Percentiles rank a stretch among this genome's conserved stretches.
Conservation (phyloP, 179 eudicot genomes). For the Actinidia arguta region DNA sequence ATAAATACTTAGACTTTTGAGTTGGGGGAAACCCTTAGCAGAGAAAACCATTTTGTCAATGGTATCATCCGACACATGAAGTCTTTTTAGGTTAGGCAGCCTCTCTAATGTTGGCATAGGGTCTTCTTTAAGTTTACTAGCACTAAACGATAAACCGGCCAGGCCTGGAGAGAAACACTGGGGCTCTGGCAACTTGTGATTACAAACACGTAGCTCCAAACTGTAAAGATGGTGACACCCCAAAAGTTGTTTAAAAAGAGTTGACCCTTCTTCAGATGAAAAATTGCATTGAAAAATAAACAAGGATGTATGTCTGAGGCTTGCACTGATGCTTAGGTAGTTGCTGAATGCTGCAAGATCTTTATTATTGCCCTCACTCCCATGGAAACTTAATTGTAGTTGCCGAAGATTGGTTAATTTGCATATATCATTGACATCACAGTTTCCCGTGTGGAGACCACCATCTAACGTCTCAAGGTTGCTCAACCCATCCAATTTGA, state of each 20-base stretch:
- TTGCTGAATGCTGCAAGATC: background rate
- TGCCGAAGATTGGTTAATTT: constrained; percentile 21
- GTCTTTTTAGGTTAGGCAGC: constrained; percentile 28
- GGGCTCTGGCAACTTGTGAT: background rate
- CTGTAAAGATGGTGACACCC: background rate
- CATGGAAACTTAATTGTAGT: too few relatives aligned
- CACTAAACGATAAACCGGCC: background rate
- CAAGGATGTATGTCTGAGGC: background rate
- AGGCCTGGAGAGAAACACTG: constrained; percentile 15
- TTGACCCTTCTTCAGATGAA: background rate
- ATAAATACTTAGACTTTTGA: constrained; percentile 23
- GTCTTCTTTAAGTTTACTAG: constrained; percentile 9
- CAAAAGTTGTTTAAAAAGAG: constrained; percentile 7
- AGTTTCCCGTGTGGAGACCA: background rate
- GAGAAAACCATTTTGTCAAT: constrained; percentile 20
- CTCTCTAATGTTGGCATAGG: constrained; percentile 31
- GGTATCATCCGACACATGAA: background rate
- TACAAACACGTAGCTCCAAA: background rate
- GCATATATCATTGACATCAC: constrained; percentile 7
- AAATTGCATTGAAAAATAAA: background rate
- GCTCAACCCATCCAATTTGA: constrained; percentile 21
- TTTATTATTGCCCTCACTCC: too few relatives aligned
- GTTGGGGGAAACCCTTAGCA: constrained; percentile 33
- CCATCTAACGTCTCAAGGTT: constrained; percentile 28
- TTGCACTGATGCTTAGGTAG: background rate